phyloP scores from a whole-genome alignment of 768 basidiomycete species.

The Suillus subalutaceus region DNA sequence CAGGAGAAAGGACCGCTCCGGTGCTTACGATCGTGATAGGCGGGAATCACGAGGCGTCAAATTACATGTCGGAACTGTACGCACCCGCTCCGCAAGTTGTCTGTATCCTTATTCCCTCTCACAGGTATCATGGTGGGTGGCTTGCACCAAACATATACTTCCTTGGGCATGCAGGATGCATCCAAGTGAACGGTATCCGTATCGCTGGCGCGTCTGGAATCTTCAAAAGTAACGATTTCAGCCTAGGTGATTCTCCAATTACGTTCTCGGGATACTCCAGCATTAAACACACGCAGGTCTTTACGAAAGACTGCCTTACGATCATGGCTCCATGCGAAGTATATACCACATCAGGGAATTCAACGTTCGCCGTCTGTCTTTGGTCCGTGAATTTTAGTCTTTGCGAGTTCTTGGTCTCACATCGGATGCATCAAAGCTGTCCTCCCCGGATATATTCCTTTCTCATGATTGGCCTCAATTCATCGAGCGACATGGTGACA shows the following conservation, averaged over 20 bases:
- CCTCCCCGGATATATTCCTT: slow-evolving; percentile 74
- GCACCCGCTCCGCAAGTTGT: slow-evolving; percentile 28
- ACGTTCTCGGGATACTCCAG: slow-evolving; percentile 4
- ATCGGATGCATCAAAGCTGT: slow-evolving; percentile 43
- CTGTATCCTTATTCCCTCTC: slow-evolving; percentile 12
- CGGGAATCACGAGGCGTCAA: slow-evolving; percentile 97
- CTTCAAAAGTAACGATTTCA: slow-evolving; percentile 78
- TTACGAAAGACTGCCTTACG: slow-evolving; percentile 83
- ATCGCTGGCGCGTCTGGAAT: slow-evolving; percentile 94
- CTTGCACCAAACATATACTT: slow-evolving; percentile 96
- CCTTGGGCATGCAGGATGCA: slow-evolving; percentile 87
- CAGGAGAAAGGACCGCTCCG: slow-evolving; percentile 79
- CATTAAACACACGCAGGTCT: slow-evolving; percentile 52
- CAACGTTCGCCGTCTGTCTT: slow-evolving; percentile 75
- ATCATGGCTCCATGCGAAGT: slow-evolving; percentile 69
- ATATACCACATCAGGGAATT: slow-evolving; percentile 92
- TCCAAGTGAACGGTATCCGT: slow-evolving; percentile 84
- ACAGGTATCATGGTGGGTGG: slow-evolving; percentile 95
- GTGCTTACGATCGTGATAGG: slow-evolving; percentile 93
- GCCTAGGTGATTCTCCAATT: slow-evolving; percentile 48
- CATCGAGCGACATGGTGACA: slow-evolving; percentile 83
- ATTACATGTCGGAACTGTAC: slow-evolving; percentile 95
- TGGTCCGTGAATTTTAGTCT: slow-evolving; percentile 44
- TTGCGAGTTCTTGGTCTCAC: neutral
- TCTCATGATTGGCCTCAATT: slow-evolving; percentile 96